These are phyloP conservation scores for Rhododendron kiyosumense DNA, from an alignment of 148 eudicot genomes.

Conservation along the genomic window DNA sequence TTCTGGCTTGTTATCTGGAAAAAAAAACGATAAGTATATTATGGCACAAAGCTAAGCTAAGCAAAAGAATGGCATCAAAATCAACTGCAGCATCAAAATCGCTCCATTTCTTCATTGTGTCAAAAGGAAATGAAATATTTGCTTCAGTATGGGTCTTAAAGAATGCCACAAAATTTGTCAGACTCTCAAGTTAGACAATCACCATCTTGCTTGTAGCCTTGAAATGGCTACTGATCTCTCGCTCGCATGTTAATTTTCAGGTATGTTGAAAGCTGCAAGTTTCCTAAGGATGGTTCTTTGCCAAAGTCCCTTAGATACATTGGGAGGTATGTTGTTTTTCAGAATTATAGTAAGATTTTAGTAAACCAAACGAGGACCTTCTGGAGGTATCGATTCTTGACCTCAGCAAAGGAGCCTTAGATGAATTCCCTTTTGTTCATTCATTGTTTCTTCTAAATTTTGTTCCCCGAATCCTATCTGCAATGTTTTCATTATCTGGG, in stretches of 20 bases:
- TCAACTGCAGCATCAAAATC: too few species aligned
- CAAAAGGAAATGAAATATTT: neutral
- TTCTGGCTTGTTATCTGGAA: too few species aligned
- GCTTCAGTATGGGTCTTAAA: neutral
- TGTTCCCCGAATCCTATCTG: neutral
- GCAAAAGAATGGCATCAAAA: neutral
- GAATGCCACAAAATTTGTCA: neutral
- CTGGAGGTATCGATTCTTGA: too few species aligned
- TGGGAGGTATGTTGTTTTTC: conserved; percentile 56
- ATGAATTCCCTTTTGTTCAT: neutral
- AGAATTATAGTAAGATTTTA: neutral
- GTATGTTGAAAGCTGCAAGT: conserved; percentile 90
- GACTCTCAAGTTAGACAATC: neutral
- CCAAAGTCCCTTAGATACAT: conserved; percentile 92
- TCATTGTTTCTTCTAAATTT: neutral
- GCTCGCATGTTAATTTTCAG: conserved; percentile 19
- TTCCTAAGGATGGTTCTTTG: conserved; percentile 75
- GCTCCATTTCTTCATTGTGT: too few species aligned
- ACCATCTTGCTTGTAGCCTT: neutral
- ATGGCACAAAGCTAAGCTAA: neutral
- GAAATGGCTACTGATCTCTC: neutral
- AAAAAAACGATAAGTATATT: too few species aligned
- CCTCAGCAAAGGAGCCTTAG: too few species aligned
- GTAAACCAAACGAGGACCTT: neutral
- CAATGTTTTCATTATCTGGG: neutral